A percentile compares a stretch with the other conserved stretches of the same genome.
phyloP scores from a whole-genome alignment of 2,329 filamentous ascomycete genomes.

The Curvularia verruculosa region DNA sequence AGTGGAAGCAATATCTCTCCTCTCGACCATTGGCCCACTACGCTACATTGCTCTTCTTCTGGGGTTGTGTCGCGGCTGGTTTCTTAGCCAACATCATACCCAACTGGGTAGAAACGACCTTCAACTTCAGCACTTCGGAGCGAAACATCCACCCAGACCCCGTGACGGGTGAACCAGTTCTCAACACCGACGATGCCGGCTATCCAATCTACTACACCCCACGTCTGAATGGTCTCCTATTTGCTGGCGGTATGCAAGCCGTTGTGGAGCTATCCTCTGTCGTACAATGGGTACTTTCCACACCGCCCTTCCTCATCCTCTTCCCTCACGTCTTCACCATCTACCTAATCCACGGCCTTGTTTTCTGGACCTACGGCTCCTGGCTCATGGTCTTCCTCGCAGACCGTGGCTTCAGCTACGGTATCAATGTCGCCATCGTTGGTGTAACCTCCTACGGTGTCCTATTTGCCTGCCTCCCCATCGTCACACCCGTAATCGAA shows the following conservation, averaged over 20 bases:
- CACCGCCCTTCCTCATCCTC: slow-evolving; percentile 49
- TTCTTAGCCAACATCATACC: slow-evolving; percentile 50
- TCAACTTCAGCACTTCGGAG: slow-evolving; percentile 51
- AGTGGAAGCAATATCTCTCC: slow-evolving; percentile 50
- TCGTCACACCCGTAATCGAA: slow-evolving; percentile 49
- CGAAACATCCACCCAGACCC: slow-evolving; percentile 54
- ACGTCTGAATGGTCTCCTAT: slow-evolving; percentile 53
- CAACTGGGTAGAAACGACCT: slow-evolving; percentile 39
- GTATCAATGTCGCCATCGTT: slow-evolving; percentile 44
- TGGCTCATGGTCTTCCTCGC: slow-evolving; percentile 48
- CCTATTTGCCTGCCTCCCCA: slow-evolving; percentile 42
- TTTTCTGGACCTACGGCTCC: slow-evolving; percentile 54
- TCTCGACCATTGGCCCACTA: slow-evolving; percentile 47
- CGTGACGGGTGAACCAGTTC: slow-evolving; percentile 46
- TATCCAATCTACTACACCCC: slow-evolving; percentile 55
- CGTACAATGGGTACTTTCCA: slow-evolving; percentile 52
- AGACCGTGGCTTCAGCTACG: slow-evolving; percentile 38
- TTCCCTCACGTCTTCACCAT: slow-evolving; percentile 59
- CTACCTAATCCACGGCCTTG: slow-evolving; percentile 56
- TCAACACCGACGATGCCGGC: slow-evolving; percentile 41
- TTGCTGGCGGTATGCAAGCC: slow-evolving; percentile 48
- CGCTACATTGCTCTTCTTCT: slow-evolving; percentile 42
- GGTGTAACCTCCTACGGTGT: slow-evolving; percentile 46
- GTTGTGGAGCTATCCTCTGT: slow-evolving; percentile 45
- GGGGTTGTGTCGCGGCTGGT: slow-evolving; percentile 37